Percentiles rank a stretch among this genome's conserved stretches.
Evolutionary conservation across 75 land plant species (phyloP).

Genomic region (Larix kaempferi): DNA sequence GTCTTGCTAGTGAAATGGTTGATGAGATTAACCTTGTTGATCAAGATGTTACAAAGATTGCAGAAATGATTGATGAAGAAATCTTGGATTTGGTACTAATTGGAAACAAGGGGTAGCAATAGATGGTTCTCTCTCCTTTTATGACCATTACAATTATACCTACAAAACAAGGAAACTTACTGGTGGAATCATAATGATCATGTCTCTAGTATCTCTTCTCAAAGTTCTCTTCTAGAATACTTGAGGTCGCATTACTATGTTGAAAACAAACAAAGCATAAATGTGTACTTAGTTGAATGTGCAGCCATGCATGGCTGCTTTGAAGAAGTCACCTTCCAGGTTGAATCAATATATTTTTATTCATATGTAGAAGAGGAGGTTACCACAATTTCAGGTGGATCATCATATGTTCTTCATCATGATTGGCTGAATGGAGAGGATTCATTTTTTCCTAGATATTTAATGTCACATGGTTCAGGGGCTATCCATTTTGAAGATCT

Average conservation of each 20-base stretch:
- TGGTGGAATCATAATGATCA: neutral
- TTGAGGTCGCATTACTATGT: slow-evolving; percentile 9
- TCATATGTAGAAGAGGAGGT: slow-evolving; percentile 19
- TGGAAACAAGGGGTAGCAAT: slow-evolving; percentile 65
- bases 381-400: slow-evolving; percentile 24
- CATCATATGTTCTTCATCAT: slow-evolving; percentile 5
- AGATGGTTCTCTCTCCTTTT: slow-evolving; percentile 28
- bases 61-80: slow-evolving; percentile 59
- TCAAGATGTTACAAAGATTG: slow-evolving; percentile 60
- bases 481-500: neutral
- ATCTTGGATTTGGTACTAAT: slow-evolving; percentile 50
- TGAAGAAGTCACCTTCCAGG: slow-evolving; percentile 72
- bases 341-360: slow-evolving; percentile 19
- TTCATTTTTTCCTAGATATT: neutral
- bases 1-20: slow-evolving; percentile 75
- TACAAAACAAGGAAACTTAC: slow-evolving; percentile 10
- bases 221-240: slow-evolving; percentile 26
- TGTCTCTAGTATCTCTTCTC: slow-evolving; percentile 19
- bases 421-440: neutral
- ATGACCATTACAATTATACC: slow-evolving; percentile 26
- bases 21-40: slow-evolving; percentile 49
- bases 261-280: slow-evolving; percentile 6
- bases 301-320: slow-evolving; percentile 66
- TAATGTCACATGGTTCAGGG: neutral
- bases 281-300: slow-evolving; percentile 25